phyloP scores from a whole-genome alignment of 306 rosid species.

The Phaseolus lunatus region DNA sequence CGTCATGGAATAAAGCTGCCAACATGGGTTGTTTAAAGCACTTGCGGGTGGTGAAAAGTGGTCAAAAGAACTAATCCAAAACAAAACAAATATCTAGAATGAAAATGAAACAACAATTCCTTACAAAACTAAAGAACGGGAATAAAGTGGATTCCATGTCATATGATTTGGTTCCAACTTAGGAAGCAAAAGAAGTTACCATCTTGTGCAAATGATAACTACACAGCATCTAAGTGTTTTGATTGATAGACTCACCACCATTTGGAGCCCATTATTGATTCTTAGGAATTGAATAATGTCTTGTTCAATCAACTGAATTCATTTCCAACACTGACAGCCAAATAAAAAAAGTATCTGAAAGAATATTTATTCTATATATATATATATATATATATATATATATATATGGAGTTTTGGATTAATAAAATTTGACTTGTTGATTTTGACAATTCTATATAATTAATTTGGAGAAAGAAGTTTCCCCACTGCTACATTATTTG shows the following conservation, averaged over 20 bases:
- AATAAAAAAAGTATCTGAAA: too few species aligned
- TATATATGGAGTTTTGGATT: background rate
- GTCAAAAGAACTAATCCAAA: constrained; percentile 2
- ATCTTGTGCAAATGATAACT: too few species aligned
- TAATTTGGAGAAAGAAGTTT: background rate
- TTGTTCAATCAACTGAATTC: too few species aligned
- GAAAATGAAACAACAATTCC: background rate
- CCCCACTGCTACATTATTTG: background rate
- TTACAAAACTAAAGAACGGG: background rate
- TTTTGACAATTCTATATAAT: constrained; percentile 7
- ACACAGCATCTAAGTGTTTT: background rate
- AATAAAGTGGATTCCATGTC: constrained; percentile 23
- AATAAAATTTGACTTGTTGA: background rate
- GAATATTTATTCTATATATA: too few species aligned
- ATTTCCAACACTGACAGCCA: too few species aligned
- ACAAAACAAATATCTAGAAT: background rate
- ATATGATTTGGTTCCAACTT: background rate
- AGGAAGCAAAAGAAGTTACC: background rate
- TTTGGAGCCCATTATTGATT: background rate
- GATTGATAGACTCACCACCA: background rate
- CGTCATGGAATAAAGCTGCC: background rate
- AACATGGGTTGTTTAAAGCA: background rate
- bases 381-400: too few species aligned
- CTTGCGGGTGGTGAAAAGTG: background rate
- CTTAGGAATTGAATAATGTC: too few species aligned